Conservation (phyloP, 2,329 filamentous ascomycete species). For the Fusarium multiceps region DNA sequence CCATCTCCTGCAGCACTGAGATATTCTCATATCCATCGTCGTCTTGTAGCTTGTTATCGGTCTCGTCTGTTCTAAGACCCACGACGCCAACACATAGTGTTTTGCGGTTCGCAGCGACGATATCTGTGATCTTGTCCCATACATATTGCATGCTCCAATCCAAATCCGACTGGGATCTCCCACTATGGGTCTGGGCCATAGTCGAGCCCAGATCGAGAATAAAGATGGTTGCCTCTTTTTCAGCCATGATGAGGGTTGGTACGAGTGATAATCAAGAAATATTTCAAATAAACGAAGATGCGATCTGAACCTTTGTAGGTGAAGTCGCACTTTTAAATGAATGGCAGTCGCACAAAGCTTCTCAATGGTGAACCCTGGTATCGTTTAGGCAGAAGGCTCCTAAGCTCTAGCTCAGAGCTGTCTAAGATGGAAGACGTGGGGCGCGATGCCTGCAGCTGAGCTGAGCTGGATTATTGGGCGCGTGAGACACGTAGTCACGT, state of each 20-base stretch:
- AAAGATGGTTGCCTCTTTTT: constrained; percentile 93
- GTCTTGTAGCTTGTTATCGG: constrained; percentile 73
- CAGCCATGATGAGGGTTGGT: constrained; percentile 72
- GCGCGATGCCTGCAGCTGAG: constrained; percentile 5
- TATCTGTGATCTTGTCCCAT: constrained; percentile 87
- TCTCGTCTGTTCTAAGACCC: constrained; percentile 83
- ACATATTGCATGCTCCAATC: constrained; percentile 92
- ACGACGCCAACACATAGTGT: constrained; percentile 81
- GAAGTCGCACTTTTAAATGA: constrained; percentile 25
- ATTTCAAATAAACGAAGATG: neutral
- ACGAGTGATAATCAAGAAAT: neutral
- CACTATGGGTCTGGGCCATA: constrained; percentile 80
- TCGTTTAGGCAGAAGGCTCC: constrained; percentile 44
- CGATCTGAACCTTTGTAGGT: neutral
- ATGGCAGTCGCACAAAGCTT: constrained; percentile 19
- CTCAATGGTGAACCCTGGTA: constrained; percentile 38
- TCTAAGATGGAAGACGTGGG: constrained; percentile 4
- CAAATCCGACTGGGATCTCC: constrained; percentile 80
- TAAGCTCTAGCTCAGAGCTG: neutral
- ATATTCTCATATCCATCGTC: constrained; percentile 85
- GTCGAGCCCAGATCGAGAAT: constrained; percentile 88
- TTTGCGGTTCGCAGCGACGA: constrained; percentile 73
- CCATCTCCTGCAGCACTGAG: constrained; percentile 77
- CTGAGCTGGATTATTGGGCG: neutral
- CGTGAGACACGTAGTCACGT: constrained; percentile 1